Evolutionary conservation across 805 yeast genomes (phyloP).

Genomic region (Metschnikowia aberdeeniae): DNA sequence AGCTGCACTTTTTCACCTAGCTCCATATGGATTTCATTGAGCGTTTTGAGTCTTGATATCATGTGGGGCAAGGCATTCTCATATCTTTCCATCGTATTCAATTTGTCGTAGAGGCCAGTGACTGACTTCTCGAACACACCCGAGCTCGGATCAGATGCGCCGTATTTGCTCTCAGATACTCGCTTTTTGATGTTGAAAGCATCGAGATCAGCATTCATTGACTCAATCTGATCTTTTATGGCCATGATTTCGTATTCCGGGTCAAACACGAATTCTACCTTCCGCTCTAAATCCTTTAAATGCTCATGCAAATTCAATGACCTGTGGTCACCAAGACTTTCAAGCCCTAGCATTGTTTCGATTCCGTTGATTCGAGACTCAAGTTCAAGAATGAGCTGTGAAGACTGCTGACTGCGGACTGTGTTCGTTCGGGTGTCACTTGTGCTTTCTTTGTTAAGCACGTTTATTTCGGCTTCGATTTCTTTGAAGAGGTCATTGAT

Average conservation of each 20-base stretch:
- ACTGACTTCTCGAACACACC: conserved; percentile 20
- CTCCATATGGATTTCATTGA: conserved; percentile 32
- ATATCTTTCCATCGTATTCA: conserved; percentile 25
- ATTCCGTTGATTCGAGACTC: conserved; percentile 23
- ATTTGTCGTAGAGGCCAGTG: conserved; percentile 21
- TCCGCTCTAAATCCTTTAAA: conserved; percentile 30
- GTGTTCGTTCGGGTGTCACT: too few relatives aligned
- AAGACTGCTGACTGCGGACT: neutral
- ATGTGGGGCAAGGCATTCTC: conserved; percentile 23
- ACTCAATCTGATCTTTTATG: conserved; percentile 23
- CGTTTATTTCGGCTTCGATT: conserved; percentile 4
- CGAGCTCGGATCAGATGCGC: neutral
- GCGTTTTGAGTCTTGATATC: conserved; percentile 26
- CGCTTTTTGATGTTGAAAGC: conserved; percentile 19
- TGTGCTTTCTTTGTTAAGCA: neutral
- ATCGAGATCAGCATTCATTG: conserved; percentile 26
- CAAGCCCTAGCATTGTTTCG: conserved; percentile 23
- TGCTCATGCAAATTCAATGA: conserved; percentile 21
- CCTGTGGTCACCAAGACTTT: conserved; percentile 2
- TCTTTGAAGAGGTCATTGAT: neutral
- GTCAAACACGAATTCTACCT: conserved; percentile 30
- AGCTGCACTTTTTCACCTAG: conserved; percentile 25
- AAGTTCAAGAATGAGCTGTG: conserved; percentile 15
- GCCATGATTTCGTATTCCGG: conserved; percentile 29
- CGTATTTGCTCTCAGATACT: conserved; percentile 14